phyloP scores from a whole-genome alignment of 371 early-diverging fungal genomes.

The Mortierella sp. region DNA sequence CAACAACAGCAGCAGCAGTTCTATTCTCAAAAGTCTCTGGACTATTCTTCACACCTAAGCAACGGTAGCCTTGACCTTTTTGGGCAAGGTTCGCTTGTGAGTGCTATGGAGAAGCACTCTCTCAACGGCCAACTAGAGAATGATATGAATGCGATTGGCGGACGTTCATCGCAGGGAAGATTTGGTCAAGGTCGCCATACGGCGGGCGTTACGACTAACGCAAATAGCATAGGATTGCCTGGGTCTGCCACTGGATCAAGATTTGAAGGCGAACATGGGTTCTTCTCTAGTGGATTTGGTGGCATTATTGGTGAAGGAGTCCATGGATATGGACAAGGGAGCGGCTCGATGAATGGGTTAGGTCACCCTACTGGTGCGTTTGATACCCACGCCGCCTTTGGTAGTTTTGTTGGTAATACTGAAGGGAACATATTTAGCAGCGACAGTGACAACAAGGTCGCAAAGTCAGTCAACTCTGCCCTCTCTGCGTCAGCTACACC shows the following conservation, averaged over 20 bases:
- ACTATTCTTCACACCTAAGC: constrained; percentile 14
- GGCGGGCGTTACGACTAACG: constrained; percentile 4
- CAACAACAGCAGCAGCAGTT: constrained; percentile 32
- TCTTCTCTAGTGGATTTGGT: constrained; percentile 49
- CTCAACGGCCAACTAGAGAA: constrained; percentile 11
- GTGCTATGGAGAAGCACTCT: constrained; percentile 31
- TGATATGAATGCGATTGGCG: constrained; percentile 22
- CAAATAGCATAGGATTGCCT: constrained; percentile 7
- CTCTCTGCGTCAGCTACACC: constrained; percentile 27
- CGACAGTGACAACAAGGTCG: background rate
- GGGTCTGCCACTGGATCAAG: constrained; percentile 20
- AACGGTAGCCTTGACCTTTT: constrained; percentile 18
- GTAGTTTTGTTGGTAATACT: constrained; percentile 18
- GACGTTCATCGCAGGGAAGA: constrained; percentile 23
- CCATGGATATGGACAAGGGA: constrained; percentile 29
- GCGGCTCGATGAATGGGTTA: background rate
- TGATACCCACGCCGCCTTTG: constrained; percentile 7
- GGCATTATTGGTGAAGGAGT: constrained; percentile 50
- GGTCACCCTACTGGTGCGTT: constrained; percentile 12
- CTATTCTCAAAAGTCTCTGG: constrained; percentile 19
- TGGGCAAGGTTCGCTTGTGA: constrained; percentile 17
- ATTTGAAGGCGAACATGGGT: constrained; percentile 44
- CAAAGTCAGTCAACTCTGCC: constrained; percentile 1
- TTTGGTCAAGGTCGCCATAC: constrained; percentile 20
- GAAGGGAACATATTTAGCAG: constrained; percentile 5